phyloP scores from a whole-genome alignment of 2,329 filamentous ascomycete species.

The Dactylellina cionopaga region DNA sequence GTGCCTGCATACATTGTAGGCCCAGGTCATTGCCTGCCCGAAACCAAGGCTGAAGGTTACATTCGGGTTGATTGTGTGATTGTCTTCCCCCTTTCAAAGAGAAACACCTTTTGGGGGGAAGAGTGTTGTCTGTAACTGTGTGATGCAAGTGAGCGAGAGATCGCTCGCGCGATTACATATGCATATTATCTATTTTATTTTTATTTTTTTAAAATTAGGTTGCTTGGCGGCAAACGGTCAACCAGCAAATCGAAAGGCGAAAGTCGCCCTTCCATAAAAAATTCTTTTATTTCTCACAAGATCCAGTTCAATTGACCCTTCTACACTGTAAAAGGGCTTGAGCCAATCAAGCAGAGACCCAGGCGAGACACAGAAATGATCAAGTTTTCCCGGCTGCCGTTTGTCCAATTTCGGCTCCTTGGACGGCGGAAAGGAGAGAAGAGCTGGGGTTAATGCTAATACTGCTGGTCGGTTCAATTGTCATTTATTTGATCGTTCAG shows the following conservation, averaged over 20 bases:
- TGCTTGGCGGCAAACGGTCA: conserved; percentile 45
- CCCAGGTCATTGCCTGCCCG: not conserved
- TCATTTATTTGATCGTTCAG: too few species aligned
- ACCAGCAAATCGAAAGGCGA: too few species aligned
- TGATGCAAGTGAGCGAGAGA: too few species aligned
- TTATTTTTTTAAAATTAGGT: conserved; percentile 40
- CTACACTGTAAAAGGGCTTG: too few species aligned
- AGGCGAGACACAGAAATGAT: conserved; percentile 34
- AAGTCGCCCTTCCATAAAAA: too few species aligned
- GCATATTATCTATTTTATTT: too few species aligned
- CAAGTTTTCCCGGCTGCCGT: conserved; percentile 34
- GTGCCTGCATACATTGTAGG: too few species aligned
- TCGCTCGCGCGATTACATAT: conserved; percentile 41
- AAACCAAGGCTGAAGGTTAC: conserved; percentile 30
- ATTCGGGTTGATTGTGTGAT: conserved; percentile 5
- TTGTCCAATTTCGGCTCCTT: conserved; percentile 44
- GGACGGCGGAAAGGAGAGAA: not conserved
- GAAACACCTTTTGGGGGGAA: too few species aligned
- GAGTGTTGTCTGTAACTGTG: too few species aligned
- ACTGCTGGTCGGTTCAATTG: too few species aligned
- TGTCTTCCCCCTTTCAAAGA: not conserved
- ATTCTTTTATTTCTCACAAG: too few species aligned
- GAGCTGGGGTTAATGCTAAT: not conserved
- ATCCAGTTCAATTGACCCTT: too few species aligned
- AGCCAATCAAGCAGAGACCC: conserved; percentile 34